Conservation (phyloP, 169 alveolate genomes). For the Plasmodium coatneyi region DNA sequence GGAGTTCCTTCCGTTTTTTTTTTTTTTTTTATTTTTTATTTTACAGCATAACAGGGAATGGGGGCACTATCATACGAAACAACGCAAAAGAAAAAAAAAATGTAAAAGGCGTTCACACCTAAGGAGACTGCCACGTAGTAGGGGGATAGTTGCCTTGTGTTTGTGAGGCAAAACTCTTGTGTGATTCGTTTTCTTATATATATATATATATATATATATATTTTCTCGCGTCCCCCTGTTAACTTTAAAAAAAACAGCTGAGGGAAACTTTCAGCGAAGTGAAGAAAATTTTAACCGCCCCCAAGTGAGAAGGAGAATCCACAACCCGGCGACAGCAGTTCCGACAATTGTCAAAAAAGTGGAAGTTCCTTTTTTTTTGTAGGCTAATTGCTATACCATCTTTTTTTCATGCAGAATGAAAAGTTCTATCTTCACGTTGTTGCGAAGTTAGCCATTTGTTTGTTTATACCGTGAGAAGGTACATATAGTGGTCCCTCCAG, state of each 20-base stretch:
- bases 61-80: not conserved
- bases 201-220: not conserved
- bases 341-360: not conserved
- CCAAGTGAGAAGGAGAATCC: not conserved
- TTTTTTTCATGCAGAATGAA: not conserved
- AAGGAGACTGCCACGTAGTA: not conserved
- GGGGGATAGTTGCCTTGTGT: not conserved
- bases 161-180: not conserved
- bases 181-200: not conserved
- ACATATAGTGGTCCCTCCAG: not conserved
- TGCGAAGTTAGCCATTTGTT: not conserved
- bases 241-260: not conserved
- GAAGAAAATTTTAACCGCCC: not conserved
- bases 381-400: not conserved
- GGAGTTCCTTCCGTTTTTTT: not conserved
- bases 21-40: not conserved
- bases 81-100: not conserved
- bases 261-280: not conserved
- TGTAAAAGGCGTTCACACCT: not conserved
- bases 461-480: not conserved
- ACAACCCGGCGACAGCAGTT: not conserved
- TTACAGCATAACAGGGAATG: not conserved
- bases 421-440: not conserved
- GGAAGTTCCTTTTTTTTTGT: not conserved
- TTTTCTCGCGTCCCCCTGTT: not conserved